Percentiles rank a stretch among this genome's conserved stretches.
phyloP scores from a whole-genome alignment of 345 rosid species.

The Brassica juncea region DNA sequence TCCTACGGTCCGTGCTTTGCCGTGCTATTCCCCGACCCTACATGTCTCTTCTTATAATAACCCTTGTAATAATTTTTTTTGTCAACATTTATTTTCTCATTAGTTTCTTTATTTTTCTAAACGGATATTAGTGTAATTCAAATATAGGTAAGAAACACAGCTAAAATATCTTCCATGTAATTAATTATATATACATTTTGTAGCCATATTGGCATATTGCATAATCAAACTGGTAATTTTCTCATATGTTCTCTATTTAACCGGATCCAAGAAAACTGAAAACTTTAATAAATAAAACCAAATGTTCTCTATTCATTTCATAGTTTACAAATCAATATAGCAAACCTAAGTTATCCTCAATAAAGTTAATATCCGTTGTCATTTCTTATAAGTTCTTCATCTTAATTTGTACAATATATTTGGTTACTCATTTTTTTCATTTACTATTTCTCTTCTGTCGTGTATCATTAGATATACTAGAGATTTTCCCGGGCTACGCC shows the following conservation, averaged over 20 bases:
- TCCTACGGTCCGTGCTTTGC: conserved; percentile 33
- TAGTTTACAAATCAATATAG: neutral
- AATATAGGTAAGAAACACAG: neutral
- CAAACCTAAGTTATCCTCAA: neutral
- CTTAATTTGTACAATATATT: neutral
- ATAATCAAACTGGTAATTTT: neutral
- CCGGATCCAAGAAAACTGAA: neutral
- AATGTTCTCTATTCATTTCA: neutral
- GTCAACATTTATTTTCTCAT: neutral
- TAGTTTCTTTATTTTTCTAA: neutral
- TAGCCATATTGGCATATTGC: neutral
- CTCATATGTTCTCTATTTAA: neutral
- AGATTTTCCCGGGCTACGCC: too few species aligned
- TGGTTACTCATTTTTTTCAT: neutral
- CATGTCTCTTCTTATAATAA: conserved; percentile 10
- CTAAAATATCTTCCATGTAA: neutral
- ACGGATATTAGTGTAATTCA: neutral
- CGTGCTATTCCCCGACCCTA: conserved; percentile 30
- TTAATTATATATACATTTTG: neutral
- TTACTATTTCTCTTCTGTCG: neutral
- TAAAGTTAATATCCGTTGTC: neutral
- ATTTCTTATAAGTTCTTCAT: neutral
- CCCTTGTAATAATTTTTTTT: neutral
- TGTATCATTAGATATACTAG: neutral
- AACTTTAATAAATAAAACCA: neutral